These are phyloP conservation scores for Talaromyces marneffei DNA, from an alignment of 2,329 filamentous ascomycete species.

Conservation along the genomic window DNA sequence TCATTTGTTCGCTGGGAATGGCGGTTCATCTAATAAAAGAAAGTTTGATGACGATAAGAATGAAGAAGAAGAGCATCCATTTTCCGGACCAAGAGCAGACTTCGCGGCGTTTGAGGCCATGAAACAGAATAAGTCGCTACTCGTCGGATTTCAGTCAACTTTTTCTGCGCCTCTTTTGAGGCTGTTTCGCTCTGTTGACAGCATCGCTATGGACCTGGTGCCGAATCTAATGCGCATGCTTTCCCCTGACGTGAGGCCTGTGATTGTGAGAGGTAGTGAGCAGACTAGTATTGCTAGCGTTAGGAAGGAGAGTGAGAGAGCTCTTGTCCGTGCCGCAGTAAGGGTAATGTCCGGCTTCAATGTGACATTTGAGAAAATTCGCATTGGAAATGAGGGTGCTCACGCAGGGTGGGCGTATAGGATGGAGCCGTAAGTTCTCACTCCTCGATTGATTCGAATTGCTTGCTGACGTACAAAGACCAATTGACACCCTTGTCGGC, in stretches of 20 bases:
- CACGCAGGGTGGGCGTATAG: slow-evolving; percentile 75
- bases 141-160: slow-evolving; percentile 67
- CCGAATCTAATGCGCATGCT: slow-evolving; percentile 81
- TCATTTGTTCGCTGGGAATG: slow-evolving; percentile 74
- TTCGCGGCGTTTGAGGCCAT: slow-evolving; percentile 74
- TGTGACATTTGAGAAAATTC: slow-evolving; percentile 71
- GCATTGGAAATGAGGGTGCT: slow-evolving; percentile 63
- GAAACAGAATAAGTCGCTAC: slow-evolving; percentile 68
- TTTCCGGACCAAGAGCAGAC: slow-evolving; percentile 74
- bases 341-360: slow-evolving; percentile 77
- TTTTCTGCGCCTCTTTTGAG: slow-evolving; percentile 67
- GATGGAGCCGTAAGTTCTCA: slow-evolving; percentile 78
- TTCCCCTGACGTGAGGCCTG: slow-evolving; percentile 83
- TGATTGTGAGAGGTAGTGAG: slow-evolving; percentile 68
- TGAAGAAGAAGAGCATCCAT: slow-evolving; percentile 58
- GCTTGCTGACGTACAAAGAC: slow-evolving; percentile 39
- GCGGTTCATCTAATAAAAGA: slow-evolving; percentile 35
- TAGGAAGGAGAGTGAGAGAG: slow-evolving; percentile 76
- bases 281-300: slow-evolving; percentile 71
- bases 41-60: slow-evolving; percentile 37
- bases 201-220: slow-evolving; percentile 73
- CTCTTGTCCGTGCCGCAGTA: slow-evolving; percentile 72
- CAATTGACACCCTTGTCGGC: slow-evolving; percentile 69
- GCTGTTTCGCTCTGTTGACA: slow-evolving; percentile 71
- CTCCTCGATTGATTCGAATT: slow-evolving; percentile 27